Percentiles rank a stretch among this genome's conserved stretches.
Conservation (phyloP, 306 rosid species). For the Begonia masoniana region DNA sequence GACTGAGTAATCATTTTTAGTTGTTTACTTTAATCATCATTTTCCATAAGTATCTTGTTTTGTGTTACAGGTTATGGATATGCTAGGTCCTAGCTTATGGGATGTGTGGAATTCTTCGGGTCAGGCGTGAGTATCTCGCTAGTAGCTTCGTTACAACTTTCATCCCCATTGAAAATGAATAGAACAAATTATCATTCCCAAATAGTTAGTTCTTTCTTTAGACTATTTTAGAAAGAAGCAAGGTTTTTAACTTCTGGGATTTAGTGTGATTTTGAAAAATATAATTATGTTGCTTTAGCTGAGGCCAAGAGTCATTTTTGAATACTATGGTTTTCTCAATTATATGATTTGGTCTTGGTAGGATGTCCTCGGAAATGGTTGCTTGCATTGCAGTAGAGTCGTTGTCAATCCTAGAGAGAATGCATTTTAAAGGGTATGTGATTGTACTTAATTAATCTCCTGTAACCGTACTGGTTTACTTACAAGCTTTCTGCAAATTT, state of each 20-base stretch:
- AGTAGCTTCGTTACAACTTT: too few relatives aligned
- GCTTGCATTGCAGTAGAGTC: slow-evolving; percentile 96
- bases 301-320: too few relatives aligned
- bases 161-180: too few relatives aligned
- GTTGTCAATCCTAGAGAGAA: slow-evolving; percentile 82
- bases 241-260: too few relatives aligned
- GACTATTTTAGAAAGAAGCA: too few relatives aligned
- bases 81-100: slow-evolving; percentile 98
- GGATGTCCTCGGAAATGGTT: slow-evolving; percentile 94
- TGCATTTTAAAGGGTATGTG: slow-evolving; percentile 70
- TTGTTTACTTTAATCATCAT: not conserved
- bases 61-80: slow-evolving; percentile 80
- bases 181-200: too few relatives aligned
- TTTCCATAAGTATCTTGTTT: slow-evolving; percentile 6
- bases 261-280: too few relatives aligned
- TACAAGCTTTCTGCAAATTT: too few relatives aligned
- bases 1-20: slow-evolving; percentile 6
- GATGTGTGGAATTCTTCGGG: slow-evolving; percentile 95
- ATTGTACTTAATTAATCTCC: not conserved
- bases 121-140: slow-evolving; percentile 60
- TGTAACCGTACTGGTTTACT: too few relatives aligned
- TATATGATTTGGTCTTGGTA: slow-evolving; percentile 10
- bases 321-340: too few relatives aligned
- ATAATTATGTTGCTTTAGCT: too few relatives aligned
- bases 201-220: too few relatives aligned